Evolutionary conservation across 805 yeast genomes (phyloP).

Genomic region (Metschnikowia colocasiae): DNA sequence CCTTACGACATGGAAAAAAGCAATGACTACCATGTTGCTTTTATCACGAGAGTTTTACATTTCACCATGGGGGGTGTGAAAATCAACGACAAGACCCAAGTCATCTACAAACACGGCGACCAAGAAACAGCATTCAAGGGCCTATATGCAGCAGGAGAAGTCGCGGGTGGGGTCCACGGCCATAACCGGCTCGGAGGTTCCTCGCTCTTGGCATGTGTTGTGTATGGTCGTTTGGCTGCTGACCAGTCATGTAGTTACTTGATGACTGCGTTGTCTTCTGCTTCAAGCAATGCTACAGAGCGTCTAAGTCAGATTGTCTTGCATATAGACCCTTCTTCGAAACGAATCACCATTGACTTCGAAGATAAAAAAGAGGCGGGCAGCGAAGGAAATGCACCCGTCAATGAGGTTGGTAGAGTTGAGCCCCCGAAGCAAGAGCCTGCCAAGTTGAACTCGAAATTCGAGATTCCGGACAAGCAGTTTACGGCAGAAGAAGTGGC

Average conservation of each 20-base stretch:
- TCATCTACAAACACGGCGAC: slow-evolving; percentile 27
- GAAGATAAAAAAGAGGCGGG: slow-evolving; percentile 8
- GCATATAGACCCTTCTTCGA: slow-evolving; percentile 30
- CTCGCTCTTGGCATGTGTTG: slow-evolving; percentile 43
- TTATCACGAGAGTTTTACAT: slow-evolving; percentile 56
- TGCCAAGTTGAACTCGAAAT: slow-evolving; percentile 14
- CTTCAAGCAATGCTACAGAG: slow-evolving; percentile 6
- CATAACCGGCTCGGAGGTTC: slow-evolving; percentile 44
- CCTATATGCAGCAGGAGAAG: slow-evolving; percentile 43
- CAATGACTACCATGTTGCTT: slow-evolving; percentile 47
- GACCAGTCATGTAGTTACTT: slow-evolving; percentile 36
- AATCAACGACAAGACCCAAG: slow-evolving; percentile 45
- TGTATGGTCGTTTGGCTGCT: slow-evolving; percentile 42
- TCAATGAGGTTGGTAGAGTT: background rate
- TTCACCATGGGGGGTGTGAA: slow-evolving; percentile 71
- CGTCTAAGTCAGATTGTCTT: slow-evolving; percentile 18
- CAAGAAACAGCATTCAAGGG: slow-evolving; percentile 29
- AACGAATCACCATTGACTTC: slow-evolving; percentile 35
- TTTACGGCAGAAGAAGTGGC: slow-evolving; percentile 45
- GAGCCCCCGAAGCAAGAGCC: background rate
- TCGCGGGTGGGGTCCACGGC: slow-evolving; percentile 47
- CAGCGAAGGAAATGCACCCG: background rate
- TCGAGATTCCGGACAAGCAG: slow-evolving; percentile 47
- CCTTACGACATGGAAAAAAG: slow-evolving; percentile 37
- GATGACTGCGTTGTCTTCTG: slow-evolving; percentile 12